Base-by-base conservation (phyloP, 176 grass and related monocot genomes). In the Elaeis guineensis region DNA sequence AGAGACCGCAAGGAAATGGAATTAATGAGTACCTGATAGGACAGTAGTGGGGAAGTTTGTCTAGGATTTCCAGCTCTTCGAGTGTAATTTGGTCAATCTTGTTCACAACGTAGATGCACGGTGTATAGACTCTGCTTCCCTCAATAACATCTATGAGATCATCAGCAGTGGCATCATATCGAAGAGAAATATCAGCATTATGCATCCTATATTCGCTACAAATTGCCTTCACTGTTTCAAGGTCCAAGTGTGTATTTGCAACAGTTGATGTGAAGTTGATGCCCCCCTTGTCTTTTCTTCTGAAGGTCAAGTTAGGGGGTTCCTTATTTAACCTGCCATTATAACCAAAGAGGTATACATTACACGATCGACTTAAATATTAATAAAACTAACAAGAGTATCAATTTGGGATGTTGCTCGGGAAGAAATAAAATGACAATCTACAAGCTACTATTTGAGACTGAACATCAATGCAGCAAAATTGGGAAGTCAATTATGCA, bases 11-110 rank as follows among this genome's bases (percentile, higher is more conserved):
- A 30, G 28, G 5, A 44, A 44, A 44, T 3, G 35, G 11, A 12
- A 12, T 12, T 12, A 14, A 12, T 12, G 35, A 14, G 35, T 12
- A 86, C 93, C 93, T 98, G 57, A 98, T 59, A 5, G 93, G 93
- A 63, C 93, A 98, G 79, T 98, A 98, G 72, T 98, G 93, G 51
- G 93, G 93, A 63, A 98, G 93, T 15, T 92, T 98, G 67, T 98
- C 93, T 16, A 98, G 72, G 60, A 98, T 98, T 72, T 98, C 84
- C 67, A 98, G 74, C 79, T 98, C 93, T 70, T 98, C 93, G 0
- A 98, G 72, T 35, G 93, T 98, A 53, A 98, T 98, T 78, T 92
- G 87, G 64, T 98, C 93, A 62, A 92, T 89, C 77, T 92, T 98
- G 74, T 92, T 98, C 20, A 98, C 81, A 39, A 73, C 93, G 62